Conservation (phyloP, 2,329 filamentous ascomycete species). For the Pestalotiopsis sp. region DNA sequence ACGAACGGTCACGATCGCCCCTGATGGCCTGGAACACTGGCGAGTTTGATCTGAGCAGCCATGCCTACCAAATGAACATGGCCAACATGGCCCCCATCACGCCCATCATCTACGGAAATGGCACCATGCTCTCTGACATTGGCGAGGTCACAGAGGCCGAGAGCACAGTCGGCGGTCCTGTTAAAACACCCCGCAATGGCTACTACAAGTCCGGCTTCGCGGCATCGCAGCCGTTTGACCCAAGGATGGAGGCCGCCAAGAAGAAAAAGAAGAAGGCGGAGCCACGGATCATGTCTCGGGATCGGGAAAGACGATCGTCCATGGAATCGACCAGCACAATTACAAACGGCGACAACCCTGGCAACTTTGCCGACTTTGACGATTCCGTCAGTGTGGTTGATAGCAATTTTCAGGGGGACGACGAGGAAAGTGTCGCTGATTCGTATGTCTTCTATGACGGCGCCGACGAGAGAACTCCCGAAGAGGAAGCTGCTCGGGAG, state of each 20-base stretch:
- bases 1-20: conserved; percentile 50
- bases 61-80: conserved; percentile 43
- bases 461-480: conserved; percentile 30
- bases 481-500: conserved; percentile 27
- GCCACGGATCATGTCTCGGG: conserved; percentile 28
- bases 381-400: conserved; percentile 65
- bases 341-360: conserved; percentile 51
- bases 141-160: conserved; percentile 57
- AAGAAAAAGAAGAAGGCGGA: conserved; percentile 50
- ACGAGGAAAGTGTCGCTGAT: conserved; percentile 66
- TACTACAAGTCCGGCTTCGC: conserved; percentile 36
- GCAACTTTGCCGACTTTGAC: conserved; percentile 63
- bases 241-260: conserved; percentile 44
- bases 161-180: conserved; percentile 49
- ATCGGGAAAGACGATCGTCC: conserved; percentile 55
- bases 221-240: conserved; percentile 46
- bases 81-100: conserved; percentile 53
- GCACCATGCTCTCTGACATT: conserved; percentile 71
- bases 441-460: conserved; percentile 48
- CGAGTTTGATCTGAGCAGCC: conserved; percentile 44
- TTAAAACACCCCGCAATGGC: conserved; percentile 36
- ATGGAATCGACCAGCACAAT: conserved; percentile 65
- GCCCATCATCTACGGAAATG: conserved; percentile 70
- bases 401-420: conserved; percentile 68
- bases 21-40: conserved; percentile 55